Evolutionary conservation across 306 rosid species (phyloP).

Genomic region (Echinosophora koreensis): DNA sequence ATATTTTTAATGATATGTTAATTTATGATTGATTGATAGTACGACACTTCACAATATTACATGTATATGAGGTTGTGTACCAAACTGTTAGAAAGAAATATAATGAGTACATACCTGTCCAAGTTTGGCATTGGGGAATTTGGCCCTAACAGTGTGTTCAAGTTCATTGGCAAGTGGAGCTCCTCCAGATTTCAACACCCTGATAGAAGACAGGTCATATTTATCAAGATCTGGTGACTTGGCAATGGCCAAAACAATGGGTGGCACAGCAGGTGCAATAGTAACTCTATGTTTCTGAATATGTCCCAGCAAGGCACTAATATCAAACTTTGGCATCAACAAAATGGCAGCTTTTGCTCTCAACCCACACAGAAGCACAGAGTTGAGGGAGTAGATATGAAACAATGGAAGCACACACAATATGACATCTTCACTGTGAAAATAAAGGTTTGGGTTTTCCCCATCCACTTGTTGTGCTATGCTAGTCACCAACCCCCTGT

Average conservation of each 20-base stretch:
- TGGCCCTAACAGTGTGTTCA: conserved; percentile 61
- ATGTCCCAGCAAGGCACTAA: conserved; percentile 47
- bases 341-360: conserved; percentile 62
- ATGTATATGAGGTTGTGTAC: too few species aligned
- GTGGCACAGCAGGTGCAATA: conserved; percentile 61
- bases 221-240: conserved; percentile 57
- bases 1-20: too few species aligned
- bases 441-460: conserved; percentile 69
- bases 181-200: conserved; percentile 60
- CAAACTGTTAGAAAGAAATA: too few species aligned
- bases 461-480: conserved; percentile 75
- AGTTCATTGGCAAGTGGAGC: conserved; percentile 76
- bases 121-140: conserved; percentile 66
- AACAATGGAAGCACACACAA: conserved; percentile 67
- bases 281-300: conserved; percentile 52
- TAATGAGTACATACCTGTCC: conserved; percentile 58
- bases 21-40: too few species aligned
- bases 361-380: conserved; percentile 63
- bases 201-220: conserved; percentile 56
- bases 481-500: conserved; percentile 70
- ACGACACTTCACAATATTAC: too few species aligned
- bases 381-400: conserved; percentile 68
- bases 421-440: conserved; percentile 54
- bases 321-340: conserved; percentile 67
- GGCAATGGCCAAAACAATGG: conserved; percentile 61